Percentiles rank a stretch among this genome's conserved stretches.
These are phyloP conservation scores for Ascochyta rabiei DNA, from an alignment of 2,329 filamentous ascomycete genomes.

Conservation along the genomic window DNA sequence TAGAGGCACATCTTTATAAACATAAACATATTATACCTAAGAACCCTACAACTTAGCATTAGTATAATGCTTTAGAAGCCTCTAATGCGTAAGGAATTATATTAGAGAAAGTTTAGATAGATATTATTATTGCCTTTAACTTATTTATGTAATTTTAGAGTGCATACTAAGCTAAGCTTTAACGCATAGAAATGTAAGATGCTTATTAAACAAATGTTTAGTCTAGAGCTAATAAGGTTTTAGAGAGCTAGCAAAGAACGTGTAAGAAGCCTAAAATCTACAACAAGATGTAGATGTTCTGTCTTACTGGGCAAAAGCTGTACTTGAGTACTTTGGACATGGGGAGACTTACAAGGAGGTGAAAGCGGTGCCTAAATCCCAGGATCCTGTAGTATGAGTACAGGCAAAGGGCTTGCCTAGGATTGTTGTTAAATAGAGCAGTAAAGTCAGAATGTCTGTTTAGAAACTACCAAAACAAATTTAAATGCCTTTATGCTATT, in stretches of 20 bases:
- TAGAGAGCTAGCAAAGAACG: background rate
- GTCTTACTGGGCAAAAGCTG: background rate
- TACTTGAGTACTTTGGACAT: background rate
- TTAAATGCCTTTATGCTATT: background rate
- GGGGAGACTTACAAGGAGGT: background rate
- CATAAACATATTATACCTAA: background rate
- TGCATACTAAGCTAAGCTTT: background rate
- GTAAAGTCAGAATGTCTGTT: background rate
- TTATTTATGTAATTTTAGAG: background rate
- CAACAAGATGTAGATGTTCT: constrained; percentile 6
- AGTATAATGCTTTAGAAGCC: background rate
- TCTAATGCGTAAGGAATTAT: background rate
- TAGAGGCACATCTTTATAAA: background rate
- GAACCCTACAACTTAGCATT: background rate
- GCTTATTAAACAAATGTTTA: background rate
- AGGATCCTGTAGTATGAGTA: background rate
- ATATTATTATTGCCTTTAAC: background rate
- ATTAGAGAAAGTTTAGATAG: background rate
- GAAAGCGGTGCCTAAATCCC: background rate
- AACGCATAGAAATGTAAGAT: background rate
- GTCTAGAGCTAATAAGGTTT: background rate
- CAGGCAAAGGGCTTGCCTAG: background rate
- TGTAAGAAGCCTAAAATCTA: background rate
- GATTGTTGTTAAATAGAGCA: background rate
- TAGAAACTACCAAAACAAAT: background rate